Base-by-base conservation (phyloP, 192 early-diverging fungal species). In the Podila clonocystis region DNA sequence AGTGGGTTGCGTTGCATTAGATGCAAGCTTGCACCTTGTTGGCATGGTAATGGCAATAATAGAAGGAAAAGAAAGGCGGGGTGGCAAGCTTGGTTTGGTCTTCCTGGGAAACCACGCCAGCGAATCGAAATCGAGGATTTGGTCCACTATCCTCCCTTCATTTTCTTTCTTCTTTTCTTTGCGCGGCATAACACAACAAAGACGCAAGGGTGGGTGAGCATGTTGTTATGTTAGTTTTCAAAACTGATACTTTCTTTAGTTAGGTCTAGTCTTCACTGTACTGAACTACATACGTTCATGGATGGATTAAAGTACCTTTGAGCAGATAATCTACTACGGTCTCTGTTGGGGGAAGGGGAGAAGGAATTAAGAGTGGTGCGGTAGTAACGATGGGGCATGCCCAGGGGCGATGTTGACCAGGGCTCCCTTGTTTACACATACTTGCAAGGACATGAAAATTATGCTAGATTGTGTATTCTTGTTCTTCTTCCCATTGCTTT, bases 21-120 rank as follows among this genome's bases (percentile, higher is more conserved):
- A 55, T 55, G 52, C 34, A 36, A 36, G 34, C 34, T 36, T 36
- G 34, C 52, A 55, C 41, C 41, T 8, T 45, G 1, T 45, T 13
- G 41, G 52, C n/a, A 11, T 24, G 52, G n/a, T 24, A 12, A 26
- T 7, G 22, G 24, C 0, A 22, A 24, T 22, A 17, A 55, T 20
- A 5, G 52, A 26, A 55, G 24, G 11, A 55, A 55, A 26, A 55
- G 24, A 55, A 55, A 22, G 22, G 22, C 22, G 50, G 19, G 22
- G 50, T 52, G 50, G n/a, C 17, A n/a, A 9, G 6, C 19, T 0
- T 55, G 52, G n/a, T 55, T 26, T n/a, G 20, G 8, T 12, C 52
- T 55, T 55, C 52, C 52, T 55, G 52, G 52, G 52, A 55, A 55
- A 24, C 52, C 52, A 24, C n/a, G 20, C 22, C 52, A 55, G 52